phyloP scores from a whole-genome alignment of 176 grass and related monocot genomes.

The Elaeis guineensis region DNA sequence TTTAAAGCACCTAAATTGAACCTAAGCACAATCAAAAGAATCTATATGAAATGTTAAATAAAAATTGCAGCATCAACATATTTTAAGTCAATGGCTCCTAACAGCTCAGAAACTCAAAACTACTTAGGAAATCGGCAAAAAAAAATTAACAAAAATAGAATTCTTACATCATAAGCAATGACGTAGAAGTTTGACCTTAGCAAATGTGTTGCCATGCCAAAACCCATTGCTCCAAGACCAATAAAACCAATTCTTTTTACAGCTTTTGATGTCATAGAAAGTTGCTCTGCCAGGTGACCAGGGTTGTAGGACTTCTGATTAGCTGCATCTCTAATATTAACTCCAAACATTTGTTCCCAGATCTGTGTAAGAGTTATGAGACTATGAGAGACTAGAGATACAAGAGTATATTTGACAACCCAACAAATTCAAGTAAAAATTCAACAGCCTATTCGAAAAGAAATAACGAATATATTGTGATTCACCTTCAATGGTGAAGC shows the following conservation, averaged over 20 bases:
- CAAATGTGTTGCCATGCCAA: slow-evolving; percentile 97
- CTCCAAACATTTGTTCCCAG: slow-evolving; percentile 77
- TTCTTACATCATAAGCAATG: slow-evolving; percentile 86
- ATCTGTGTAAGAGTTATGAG: slow-evolving; percentile 32
- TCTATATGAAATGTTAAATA: no score
- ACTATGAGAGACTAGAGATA: no score
- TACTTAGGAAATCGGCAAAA: no score
- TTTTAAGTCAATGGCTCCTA: no score
- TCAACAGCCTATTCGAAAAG: no score
- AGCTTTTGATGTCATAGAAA: slow-evolving; percentile 51
- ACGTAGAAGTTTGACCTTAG: slow-evolving; percentile 76
- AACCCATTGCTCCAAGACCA: slow-evolving; percentile 96
- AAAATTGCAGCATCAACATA: no score
- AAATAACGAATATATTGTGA: no score
- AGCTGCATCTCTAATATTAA: slow-evolving; percentile 66
- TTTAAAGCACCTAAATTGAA: no score
- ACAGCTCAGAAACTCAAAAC: no score
- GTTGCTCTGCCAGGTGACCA: slow-evolving; percentile 49
- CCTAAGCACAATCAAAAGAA: no score
- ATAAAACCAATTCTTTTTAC: slow-evolving; percentile 79
- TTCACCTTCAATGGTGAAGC: slow-evolving; percentile 59
- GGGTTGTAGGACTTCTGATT: slow-evolving; percentile 62
- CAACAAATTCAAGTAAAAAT: no score
- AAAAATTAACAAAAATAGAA: background rate
- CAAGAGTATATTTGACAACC: no score